These are phyloP conservation scores for Hibiscus mutabilis DNA, from an alignment of 345 rosid genomes.

Conservation along the genomic window DNA sequence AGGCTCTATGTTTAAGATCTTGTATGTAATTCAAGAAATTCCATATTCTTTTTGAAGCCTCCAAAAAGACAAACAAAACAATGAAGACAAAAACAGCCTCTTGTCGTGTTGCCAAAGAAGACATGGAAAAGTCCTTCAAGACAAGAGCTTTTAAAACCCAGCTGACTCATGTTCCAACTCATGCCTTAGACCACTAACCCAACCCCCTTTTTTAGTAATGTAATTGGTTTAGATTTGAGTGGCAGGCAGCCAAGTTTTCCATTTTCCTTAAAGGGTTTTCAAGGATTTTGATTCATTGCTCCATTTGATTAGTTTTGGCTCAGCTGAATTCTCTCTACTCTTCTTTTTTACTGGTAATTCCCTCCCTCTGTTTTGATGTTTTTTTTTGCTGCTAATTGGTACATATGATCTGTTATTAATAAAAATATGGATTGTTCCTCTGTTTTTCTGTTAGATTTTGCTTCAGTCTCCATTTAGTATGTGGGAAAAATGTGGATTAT, in stretches of 20 bases:
- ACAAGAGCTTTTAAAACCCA: constrained; percentile 28
- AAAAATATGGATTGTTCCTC: not conserved
- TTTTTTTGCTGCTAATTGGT: not conserved
- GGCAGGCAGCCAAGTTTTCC: constrained; percentile 8
- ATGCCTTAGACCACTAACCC: constrained; percentile 24
- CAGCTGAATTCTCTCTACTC: constrained; percentile 8
- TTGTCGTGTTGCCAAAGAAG: constrained; percentile 41
- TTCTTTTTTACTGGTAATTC: constrained; percentile 29
- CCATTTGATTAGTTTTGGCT: constrained; percentile 13
- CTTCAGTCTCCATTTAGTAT: not conserved
- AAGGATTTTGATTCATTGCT: constrained; percentile 20
- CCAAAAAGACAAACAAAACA: constrained; percentile 40
- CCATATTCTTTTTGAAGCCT: constrained; percentile 43
- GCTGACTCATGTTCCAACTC: constrained; percentile 24
- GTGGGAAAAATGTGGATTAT: no score
- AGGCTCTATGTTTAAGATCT: constrained; percentile 5
- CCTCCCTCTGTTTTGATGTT: constrained; percentile 12
- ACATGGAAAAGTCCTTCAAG: constrained; percentile 32
- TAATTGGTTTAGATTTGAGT: constrained; percentile 7
- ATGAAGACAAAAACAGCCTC: constrained; percentile 52
- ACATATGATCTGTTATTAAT: not conserved
- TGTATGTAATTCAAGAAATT: constrained; percentile 50
- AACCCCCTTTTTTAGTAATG: constrained; percentile 4
- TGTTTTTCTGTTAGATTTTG: not conserved
- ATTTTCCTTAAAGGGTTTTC: constrained; percentile 17